phyloP scores from a whole-genome alignment of 2,329 filamentous ascomycete species.

The Nigrospora oryzae region DNA sequence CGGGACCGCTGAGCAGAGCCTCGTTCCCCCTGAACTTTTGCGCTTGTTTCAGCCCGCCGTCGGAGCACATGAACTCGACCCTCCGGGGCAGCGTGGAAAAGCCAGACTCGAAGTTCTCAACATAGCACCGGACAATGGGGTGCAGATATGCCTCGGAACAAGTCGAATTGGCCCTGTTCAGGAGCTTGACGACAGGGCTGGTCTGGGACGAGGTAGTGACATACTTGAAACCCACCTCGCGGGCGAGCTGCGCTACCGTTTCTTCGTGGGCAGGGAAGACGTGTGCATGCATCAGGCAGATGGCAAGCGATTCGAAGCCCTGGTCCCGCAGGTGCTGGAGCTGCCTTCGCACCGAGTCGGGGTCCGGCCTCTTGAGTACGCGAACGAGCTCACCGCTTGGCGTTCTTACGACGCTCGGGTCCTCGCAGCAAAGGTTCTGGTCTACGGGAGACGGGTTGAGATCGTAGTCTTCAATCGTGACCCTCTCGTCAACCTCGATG shows the following conservation, averaged over 20 bases:
- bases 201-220: slow-evolving; percentile 58
- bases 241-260: slow-evolving; percentile 49
- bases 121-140: slow-evolving; percentile 61
- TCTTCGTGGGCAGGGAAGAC: slow-evolving; percentile 59
- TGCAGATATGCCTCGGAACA: slow-evolving; percentile 65
- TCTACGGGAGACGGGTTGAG: slow-evolving; percentile 48
- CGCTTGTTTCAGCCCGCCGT: slow-evolving; percentile 41
- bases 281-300: slow-evolving; percentile 69
- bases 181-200: slow-evolving; percentile 65
- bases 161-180: slow-evolving; percentile 57
- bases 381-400: slow-evolving; percentile 60
- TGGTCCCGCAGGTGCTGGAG: slow-evolving; percentile 52
- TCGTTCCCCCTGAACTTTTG: slow-evolving; percentile 97
- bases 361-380: slow-evolving; percentile 52
- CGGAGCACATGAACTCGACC: slow-evolving; percentile 61
- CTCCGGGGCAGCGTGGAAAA: slow-evolving; percentile 51
- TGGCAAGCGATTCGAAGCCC: slow-evolving; percentile 41
- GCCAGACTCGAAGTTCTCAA: slow-evolving; percentile 54
- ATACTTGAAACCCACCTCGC: slow-evolving; percentile 57
- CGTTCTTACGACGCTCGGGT: slow-evolving; percentile 47
- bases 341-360: slow-evolving; percentile 42
- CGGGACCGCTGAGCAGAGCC: slow-evolving; percentile 5
- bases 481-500: slow-evolving; percentile 62
- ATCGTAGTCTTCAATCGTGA: slow-evolving; percentile 67
- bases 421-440: slow-evolving; percentile 22